Evolutionary conservation across 2,329 filamentous ascomycete species (phyloP), one percentile per base, ranked within the genome.

Genomic region (Aspergillus phoenicis): DNA sequence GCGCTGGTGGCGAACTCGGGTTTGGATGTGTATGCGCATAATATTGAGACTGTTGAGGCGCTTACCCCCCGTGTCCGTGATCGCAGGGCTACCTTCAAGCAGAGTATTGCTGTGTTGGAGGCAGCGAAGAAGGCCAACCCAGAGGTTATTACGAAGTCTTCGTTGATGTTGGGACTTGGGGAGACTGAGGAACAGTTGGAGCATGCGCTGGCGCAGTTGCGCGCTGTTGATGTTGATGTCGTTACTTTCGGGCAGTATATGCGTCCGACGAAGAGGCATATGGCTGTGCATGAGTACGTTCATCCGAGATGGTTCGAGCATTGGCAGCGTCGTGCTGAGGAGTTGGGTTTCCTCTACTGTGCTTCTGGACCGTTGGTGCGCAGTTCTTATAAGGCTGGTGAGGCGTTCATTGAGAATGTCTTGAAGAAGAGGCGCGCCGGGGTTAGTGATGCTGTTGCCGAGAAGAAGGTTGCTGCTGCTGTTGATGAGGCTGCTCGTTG

Each of bases 221-320:
- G 95, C 60, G 88, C 88, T 66, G 85, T 87, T 60, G 82, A 91
- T 62, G 93, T 97, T 49, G 95, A 99, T 69, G 92, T 99, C 11
- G 93, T 99, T 60, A 99, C 95, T 0, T 99, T 99, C 69, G 95
- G 95, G n/a, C 95, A 99, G 82, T 99, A 99, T 82, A 99, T 99
- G 95, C 91, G 94, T 10, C 95, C 95, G 1, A 99, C 95, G 4
- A 99, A 98, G 83, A 87, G 94, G 48, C 95, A 99, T 77, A 94
- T 99, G 87, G 89, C 96, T 77, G 95, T 99, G 33, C 90, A 96
- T 72, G 92, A 94, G 76, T 99, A 99, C 75, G 86, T 99, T 51
- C 94, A 93, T 0, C 95, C 95, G 0, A 91, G 90, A 63, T 88
- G 89, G 64, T 99, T 99, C 73, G 94, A 98, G 73, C 81, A 90